A percentile compares a stretch with the other conserved stretches of the same genome.
Evolutionary conservation across 2,329 filamentous ascomycete genomes (phyloP).

Genomic region (Hymenoscyphus occultus): DNA sequence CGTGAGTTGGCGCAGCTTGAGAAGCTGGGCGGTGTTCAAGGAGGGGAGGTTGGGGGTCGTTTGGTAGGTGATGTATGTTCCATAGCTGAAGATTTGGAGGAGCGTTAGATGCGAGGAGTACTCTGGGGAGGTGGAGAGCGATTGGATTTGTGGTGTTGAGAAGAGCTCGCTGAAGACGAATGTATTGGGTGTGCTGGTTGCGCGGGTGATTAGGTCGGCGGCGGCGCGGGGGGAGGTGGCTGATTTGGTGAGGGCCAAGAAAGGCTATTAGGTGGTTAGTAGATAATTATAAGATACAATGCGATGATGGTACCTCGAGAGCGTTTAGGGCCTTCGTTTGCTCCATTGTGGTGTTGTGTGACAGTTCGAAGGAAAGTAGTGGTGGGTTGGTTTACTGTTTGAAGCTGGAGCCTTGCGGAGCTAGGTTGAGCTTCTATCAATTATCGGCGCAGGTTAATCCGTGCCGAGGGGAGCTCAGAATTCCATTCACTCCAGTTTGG

Average conservation of each 20-base stretch:
- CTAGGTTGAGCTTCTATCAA: slow-evolving; percentile 7
- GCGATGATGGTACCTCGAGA: slow-evolving; percentile 49
- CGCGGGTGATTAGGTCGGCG: slow-evolving; percentile 80
- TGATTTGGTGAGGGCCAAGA: slow-evolving; percentile 82
- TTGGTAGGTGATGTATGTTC: slow-evolving; percentile 76
- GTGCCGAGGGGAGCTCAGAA: not conserved
- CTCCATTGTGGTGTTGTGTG: slow-evolving; percentile 55
- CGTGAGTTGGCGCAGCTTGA: slow-evolving; percentile 88
- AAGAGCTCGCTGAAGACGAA: slow-evolving; percentile 96
- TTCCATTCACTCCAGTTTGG: too few relatives aligned
- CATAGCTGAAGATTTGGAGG: slow-evolving; percentile 88
- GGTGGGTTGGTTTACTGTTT: not conserved
- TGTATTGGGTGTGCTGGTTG: slow-evolving; percentile 84
- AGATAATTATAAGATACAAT: not conserved
- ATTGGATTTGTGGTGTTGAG: slow-evolving; percentile 72
- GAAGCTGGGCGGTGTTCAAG: slow-evolving; percentile 68
- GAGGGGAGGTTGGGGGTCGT: slow-evolving; percentile 58
- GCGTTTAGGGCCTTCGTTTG: slow-evolving; percentile 66
- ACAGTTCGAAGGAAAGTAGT: not conserved
- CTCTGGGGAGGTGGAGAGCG: slow-evolving; percentile 61
- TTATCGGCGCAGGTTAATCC: not conserved
- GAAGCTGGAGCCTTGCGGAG: not conserved
- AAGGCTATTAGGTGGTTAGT: slow-evolving; percentile 61
- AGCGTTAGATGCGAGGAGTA: slow-evolving; percentile 63
- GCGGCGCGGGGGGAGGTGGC: slow-evolving; percentile 80